Base-by-base conservation (phyloP, 2,329 filamentous ascomycete species). In the Mycosphaerella sp. region DNA sequence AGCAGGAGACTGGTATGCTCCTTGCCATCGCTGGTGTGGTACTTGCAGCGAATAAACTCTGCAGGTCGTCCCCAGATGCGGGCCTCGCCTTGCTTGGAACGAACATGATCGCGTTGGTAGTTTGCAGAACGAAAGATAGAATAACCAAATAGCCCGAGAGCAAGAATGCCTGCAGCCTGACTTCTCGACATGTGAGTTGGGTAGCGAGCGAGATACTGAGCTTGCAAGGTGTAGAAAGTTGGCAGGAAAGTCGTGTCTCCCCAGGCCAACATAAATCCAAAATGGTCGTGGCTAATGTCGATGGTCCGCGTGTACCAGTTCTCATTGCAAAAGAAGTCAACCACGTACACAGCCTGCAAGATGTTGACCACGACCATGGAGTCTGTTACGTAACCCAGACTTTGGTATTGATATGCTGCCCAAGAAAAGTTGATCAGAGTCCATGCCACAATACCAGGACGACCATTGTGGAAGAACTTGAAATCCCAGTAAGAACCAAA, bases 221-320 rank as follows among this genome's bases (percentile, higher is more conserved):
- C 54, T 46, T 57, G 57, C 30, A 59, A 34, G 18, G 57, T 59
- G 41, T 59, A 59, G 49, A 58, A 57, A 7, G 55, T 52, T 4
- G 57, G 57, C 12, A 59, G 27, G 45, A 57, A 59, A 14, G 52
- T 59, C 14, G 55, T 55, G 21, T 57, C 55, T 30, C 57, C 57
- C 57, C 57, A 59, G 4, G 57, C 55, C 2, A 59, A 49, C 55
- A 57, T 57, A 45, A 59, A 57, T n/a, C 57, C 57, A 39, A 59
- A 59, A 18, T 59, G 57, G 14, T 59, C 57, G 49, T 59, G 57
- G 50, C 44, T 50, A 46, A 59, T 59, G 50, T 59, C 57, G 45
- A 59, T 54, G 2, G 57, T 59, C 16, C 57, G 44, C 2, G 52
- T 52, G 37, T 58, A 56, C 54, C 56, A 59, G 50, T 52, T 50